These are phyloP conservation scores for Microstegium vimineum DNA, from an alignment of 176 grass and related monocot genomes.

Conservation along the genomic window DNA sequence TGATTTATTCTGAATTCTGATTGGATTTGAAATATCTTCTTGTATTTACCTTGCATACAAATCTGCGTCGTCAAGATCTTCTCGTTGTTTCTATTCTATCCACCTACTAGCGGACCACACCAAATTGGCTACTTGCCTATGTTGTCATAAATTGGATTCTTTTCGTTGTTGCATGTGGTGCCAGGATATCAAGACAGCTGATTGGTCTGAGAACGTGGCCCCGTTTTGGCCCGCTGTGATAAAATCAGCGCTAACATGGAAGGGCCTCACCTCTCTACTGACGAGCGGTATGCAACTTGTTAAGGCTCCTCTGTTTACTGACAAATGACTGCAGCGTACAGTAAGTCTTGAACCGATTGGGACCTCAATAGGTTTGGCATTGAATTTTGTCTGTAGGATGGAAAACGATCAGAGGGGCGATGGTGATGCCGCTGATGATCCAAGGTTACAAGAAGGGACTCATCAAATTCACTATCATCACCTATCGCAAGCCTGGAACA, in stretches of 20 bases:
- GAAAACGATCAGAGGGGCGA: slow-evolving; percentile 91
- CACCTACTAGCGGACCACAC: neutral
- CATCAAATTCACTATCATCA: slow-evolving; percentile 88
- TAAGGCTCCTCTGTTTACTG: neutral
- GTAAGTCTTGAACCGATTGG: neutral
- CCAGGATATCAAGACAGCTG: slow-evolving; percentile 78
- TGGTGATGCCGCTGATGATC: slow-evolving; percentile 98
- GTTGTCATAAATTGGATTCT: neutral
- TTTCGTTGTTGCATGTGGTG: neutral
- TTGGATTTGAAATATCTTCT: neutral
- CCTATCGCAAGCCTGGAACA: slow-evolving; percentile 64
- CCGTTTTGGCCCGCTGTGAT: slow-evolving; percentile 98
- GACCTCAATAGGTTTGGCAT: neutral
- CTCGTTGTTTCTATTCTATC: no score
- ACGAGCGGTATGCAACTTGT: slow-evolving; percentile 40
- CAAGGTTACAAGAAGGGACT: slow-evolving; percentile 87
- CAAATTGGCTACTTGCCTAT: neutral
- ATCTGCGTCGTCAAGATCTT: neutral
- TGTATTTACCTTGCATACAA: neutral
- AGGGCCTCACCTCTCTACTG: slow-evolving; percentile 74
- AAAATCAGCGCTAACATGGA: slow-evolving; percentile 80
- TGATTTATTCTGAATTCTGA: neutral
- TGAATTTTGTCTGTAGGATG: slow-evolving; percentile 50
- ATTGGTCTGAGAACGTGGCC: slow-evolving; percentile 94
- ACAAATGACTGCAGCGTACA: neutral